A percentile compares a stretch with the other conserved stretches of the same genome.
phyloP scores from a whole-genome alignment of 495 filamentous ascomycete species.

The Achaetomiella virescens region DNA sequence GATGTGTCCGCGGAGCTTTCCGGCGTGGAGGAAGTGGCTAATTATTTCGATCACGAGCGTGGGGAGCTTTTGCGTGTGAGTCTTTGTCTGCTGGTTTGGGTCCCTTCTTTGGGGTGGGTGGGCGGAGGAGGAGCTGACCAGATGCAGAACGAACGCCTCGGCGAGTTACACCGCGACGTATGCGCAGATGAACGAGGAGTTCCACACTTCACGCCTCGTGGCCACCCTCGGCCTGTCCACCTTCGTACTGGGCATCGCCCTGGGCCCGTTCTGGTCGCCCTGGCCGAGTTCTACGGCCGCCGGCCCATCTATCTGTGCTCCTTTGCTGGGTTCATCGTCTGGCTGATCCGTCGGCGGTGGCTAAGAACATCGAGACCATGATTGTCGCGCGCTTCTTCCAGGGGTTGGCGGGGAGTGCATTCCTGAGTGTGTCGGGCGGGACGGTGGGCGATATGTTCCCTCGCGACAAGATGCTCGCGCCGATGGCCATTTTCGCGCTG shows the following conservation, averaged over 20 bases:
- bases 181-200: slow-evolving; percentile 71
- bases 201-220: slow-evolving; percentile 59
- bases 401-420: slow-evolving; percentile 79
- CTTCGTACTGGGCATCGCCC: slow-evolving; percentile 69
- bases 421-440: slow-evolving; percentile 83
- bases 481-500: slow-evolving; percentile 62
- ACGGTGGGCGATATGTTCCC: slow-evolving; percentile 87
- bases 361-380: slow-evolving; percentile 77
- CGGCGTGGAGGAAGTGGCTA: slow-evolving; percentile 66
- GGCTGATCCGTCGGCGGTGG: slow-evolving; percentile 81
- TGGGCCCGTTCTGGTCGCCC: slow-evolving; percentile 63
- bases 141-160: slow-evolving; percentile 70
- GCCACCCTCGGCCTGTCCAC: slow-evolving; percentile 75
- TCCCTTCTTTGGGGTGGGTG: not conserved
- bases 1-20: slow-evolving; percentile 63
- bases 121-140: not conserved
- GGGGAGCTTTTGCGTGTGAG: slow-evolving; percentile 80
- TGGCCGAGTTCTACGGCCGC: slow-evolving; percentile 81
- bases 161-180: slow-evolving; percentile 89
- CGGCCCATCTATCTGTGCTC: slow-evolving; percentile 76
- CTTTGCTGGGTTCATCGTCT: slow-evolving; percentile 74
- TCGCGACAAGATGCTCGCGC: slow-evolving; percentile 61
- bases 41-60: slow-evolving; percentile 64
- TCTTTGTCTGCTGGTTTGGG: slow-evolving; percentile 24
- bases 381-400: slow-evolving; percentile 77